A percentile compares a stretch with the other conserved stretches of the same genome.
These are phyloP conservation scores for Entoloma clypeatum DNA, from an alignment of 1,284 basidiomycete species.

Conservation along the genomic window DNA sequence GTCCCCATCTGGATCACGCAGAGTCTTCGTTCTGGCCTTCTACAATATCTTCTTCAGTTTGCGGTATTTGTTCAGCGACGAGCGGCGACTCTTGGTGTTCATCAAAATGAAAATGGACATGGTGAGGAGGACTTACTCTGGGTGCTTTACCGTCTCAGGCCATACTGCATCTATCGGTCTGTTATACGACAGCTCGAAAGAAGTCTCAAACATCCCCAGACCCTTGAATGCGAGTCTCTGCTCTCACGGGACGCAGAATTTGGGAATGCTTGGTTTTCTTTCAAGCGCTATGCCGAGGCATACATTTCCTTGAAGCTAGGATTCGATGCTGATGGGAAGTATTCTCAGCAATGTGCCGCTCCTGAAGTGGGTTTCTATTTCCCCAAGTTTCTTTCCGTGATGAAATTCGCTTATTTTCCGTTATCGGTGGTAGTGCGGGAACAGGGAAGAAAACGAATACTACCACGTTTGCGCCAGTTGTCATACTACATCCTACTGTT, in stretches of 20 bases:
- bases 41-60: constrained; percentile 3
- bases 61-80: neutral
- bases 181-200: constrained; percentile 9
- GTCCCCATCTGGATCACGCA: constrained; percentile 13
- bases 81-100: constrained; percentile 5
- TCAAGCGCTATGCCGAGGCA: neutral
- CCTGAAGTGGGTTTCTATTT: constrained; percentile 4
- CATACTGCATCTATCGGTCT: constrained; percentile 11
- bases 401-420: too few relatives aligned
- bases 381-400: neutral
- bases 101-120: neutral
- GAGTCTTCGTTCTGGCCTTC: constrained; percentile 7
- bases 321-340: constrained; percentile 15
- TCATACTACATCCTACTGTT: constrained; percentile 13
- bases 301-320: constrained; percentile 6
- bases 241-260: constrained; percentile 3
- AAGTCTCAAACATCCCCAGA: constrained; percentile 5
- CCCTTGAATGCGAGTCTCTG: constrained; percentile 6
- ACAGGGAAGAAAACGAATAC: constrained; percentile 6
- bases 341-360: constrained; percentile 9
- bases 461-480: constrained; percentile 11
- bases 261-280: constrained; percentile 6
- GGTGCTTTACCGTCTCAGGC: neutral
- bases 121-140: neutral
- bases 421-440: constrained; percentile 9